These are phyloP conservation scores for Komagataella populi DNA, from an alignment of 805 yeast species.

Conservation along the genomic window DNA sequence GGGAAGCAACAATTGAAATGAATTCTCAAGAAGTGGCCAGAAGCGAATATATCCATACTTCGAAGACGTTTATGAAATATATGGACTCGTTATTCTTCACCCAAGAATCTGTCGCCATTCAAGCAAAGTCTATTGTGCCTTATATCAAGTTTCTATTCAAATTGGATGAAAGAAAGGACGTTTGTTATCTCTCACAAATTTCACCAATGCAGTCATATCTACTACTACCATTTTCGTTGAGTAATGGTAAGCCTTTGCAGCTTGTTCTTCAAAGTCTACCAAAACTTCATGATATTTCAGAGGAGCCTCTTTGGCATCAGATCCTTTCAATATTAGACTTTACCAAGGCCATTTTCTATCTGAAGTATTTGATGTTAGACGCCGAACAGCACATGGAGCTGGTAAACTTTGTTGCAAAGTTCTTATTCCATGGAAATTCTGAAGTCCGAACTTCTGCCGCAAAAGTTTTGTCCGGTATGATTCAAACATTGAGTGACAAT, in stretches of 20 bases:
- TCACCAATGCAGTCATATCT: constrained; percentile 36
- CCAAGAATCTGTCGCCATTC: constrained; percentile 30
- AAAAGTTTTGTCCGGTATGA: constrained; percentile 62
- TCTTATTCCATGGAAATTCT: constrained; percentile 48
- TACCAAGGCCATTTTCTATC: constrained; percentile 56
- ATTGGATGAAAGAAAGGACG: constrained; percentile 60
- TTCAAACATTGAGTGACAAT: constrained; percentile 46
- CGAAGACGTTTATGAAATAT: constrained; percentile 55
- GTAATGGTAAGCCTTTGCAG: constrained; percentile 17
- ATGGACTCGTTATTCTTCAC: constrained; percentile 38
- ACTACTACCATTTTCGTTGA: constrained; percentile 28
- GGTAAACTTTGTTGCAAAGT: constrained; percentile 33
- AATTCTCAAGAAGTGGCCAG: constrained; percentile 38
- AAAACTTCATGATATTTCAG: constrained; percentile 17
- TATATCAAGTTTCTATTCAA: constrained; percentile 44
- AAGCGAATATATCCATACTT: constrained; percentile 46
- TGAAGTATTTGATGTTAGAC: constrained; percentile 44
- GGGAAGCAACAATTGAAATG: constrained; percentile 16
- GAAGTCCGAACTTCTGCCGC: constrained; percentile 71
- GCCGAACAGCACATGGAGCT: constrained; percentile 32
- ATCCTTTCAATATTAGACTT: constrained; percentile 52
- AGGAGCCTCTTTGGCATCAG: constrained; percentile 43
- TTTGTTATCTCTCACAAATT: constrained; percentile 55
- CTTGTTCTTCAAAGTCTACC: constrained; percentile 30
- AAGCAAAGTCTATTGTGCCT: constrained; percentile 24